These are phyloP conservation scores for Juglanconis sp. DNA, from an alignment of 2,329 filamentous ascomycete species.

Conservation along the genomic window DNA sequence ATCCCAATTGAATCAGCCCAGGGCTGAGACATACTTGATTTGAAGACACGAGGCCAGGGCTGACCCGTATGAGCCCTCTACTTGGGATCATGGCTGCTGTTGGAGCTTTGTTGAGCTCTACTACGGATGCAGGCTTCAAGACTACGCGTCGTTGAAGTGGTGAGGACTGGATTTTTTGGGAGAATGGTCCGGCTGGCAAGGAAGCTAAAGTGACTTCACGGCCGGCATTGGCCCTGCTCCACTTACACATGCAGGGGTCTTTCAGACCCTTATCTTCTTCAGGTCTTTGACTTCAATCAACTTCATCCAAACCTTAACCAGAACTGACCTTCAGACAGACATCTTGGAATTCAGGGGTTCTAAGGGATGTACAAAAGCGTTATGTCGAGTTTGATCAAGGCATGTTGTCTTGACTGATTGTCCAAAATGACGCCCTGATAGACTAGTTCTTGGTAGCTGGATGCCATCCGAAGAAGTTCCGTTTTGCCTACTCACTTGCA, in stretches of 20 bases:
- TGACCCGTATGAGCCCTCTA: conserved; percentile 47
- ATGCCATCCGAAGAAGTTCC: no score
- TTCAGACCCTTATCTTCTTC: no score
- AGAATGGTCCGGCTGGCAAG: neutral
- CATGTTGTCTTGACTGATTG: no score
- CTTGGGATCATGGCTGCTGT: conserved; percentile 49
- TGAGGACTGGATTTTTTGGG: conserved; percentile 8
- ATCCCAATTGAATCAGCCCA: neutral
- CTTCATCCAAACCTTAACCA: no score
- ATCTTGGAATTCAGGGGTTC: no score
- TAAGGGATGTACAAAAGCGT: no score
- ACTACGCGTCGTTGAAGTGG: neutral
- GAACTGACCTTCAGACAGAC: no score
- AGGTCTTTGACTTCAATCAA: no score
- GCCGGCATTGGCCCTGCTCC: neutral
- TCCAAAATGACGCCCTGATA: no score
- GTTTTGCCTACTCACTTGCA: no score
- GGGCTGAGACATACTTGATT: conserved; percentile 28
- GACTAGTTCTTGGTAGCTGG: no score
- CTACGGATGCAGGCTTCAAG: neutral
- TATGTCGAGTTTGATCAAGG: no score
- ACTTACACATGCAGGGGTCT: neutral
- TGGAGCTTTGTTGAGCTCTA: conserved; percentile 14
- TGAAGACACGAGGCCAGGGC: conserved; percentile 40
- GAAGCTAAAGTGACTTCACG: neutral